Evolutionary conservation across 208 protist genomes (phyloP).

Genomic region (Herpetomonas tarakana): DNA sequence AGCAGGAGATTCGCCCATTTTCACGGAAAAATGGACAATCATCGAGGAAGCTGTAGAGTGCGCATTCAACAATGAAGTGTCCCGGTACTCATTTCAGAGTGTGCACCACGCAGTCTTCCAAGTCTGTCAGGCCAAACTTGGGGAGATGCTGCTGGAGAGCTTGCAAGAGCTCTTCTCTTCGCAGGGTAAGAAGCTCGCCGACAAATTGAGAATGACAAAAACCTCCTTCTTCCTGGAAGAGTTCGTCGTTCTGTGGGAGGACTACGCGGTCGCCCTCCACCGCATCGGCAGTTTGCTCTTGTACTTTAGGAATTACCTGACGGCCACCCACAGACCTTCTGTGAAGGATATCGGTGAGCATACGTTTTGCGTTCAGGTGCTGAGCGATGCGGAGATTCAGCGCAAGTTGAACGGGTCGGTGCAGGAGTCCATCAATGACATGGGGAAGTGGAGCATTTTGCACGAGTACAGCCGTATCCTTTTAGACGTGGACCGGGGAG

Average conservation of each 20-base stretch:
- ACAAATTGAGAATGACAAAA: constrained; percentile 18
- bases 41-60: constrained; percentile 47
- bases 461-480: background rate
- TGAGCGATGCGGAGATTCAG: constrained; percentile 9
- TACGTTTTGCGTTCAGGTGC: constrained; percentile 34
- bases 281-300: constrained; percentile 48
- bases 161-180: constrained; percentile 38
- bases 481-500: background rate
- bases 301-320: constrained; percentile 61
- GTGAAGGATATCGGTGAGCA: constrained; percentile 44
- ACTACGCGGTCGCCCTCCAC: constrained; percentile 45
- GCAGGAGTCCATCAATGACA: background rate
- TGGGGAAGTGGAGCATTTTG: background rate
- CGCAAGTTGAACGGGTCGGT: background rate
- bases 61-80: constrained; percentile 45
- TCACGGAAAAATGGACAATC: constrained; percentile 58
- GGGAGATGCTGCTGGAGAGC: constrained; percentile 31
- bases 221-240: constrained; percentile 24
- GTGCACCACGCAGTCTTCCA: constrained; percentile 77
- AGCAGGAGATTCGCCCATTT: constrained; percentile 20
- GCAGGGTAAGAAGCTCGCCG: constrained; percentile 26
- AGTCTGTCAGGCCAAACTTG: constrained; percentile 50
- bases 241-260: constrained; percentile 40
- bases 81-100: constrained; percentile 65
- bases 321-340: constrained; percentile 23